These are phyloP conservation scores for Ganoderma resinaceum DNA, from an alignment of 1,284 basidiomycete species.

Conservation along the genomic window DNA sequence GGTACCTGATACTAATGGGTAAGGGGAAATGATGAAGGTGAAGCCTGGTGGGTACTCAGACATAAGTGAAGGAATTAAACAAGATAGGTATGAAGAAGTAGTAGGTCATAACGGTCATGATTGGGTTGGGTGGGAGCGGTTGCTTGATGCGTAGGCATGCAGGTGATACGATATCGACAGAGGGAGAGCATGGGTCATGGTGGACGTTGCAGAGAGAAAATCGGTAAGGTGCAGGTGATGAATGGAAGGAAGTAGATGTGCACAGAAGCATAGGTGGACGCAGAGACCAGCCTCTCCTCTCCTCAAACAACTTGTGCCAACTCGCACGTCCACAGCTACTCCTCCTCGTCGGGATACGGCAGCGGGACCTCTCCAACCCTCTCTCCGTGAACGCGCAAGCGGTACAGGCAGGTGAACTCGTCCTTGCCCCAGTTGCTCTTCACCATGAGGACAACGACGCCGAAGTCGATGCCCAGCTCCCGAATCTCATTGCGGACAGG, in stretches of 20 bases:
- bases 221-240: not conserved
- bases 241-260: conserved; percentile 17
- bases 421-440: conserved; percentile 88
- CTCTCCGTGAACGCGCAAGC: conserved; percentile 80
- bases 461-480: conserved; percentile 79
- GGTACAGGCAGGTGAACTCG: conserved; percentile 90
- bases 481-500: conserved; percentile 71
- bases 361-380: conserved; percentile 39
- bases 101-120: conserved; percentile 30
- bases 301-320: not conserved
- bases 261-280: conserved; percentile 11
- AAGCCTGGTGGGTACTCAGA: conserved; percentile 5
- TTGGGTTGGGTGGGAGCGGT: conserved; percentile 19
- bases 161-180: not conserved
- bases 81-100: not conserved
- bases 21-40: conserved; percentile 4
- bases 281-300: conserved; percentile 12
- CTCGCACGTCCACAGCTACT: conserved; percentile 20
- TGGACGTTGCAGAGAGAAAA: conserved; percentile 3
- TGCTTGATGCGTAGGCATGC: conserved; percentile 6
- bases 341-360: conserved; percentile 39
- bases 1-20: not conserved
- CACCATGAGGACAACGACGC: conserved; percentile 80
- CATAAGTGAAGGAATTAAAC: conserved; percentile 33
- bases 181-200: conserved; percentile 9